Evolutionary conservation across 345 rosid species (phyloP), one percentile per base, ranked within the genome.

Genomic region (Tarenaya hassleriana): DNA sequence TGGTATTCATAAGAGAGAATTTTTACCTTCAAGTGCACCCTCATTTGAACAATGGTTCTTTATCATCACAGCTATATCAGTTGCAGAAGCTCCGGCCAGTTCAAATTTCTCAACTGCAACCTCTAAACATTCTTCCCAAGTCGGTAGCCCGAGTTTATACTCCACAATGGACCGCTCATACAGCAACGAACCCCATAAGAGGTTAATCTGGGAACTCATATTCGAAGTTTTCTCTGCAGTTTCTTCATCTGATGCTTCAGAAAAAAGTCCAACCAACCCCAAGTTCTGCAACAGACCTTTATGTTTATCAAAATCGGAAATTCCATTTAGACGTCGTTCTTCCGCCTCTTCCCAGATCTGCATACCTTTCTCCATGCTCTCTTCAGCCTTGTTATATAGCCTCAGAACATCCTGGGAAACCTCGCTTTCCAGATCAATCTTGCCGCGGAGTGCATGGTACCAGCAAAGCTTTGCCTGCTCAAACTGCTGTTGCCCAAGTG

Each of bases 61-160:
- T 71, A 88, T 73, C 97, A 88, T 92, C 50, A 92, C 95, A 57
- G 99, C 97, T 66, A 88, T 64, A 65, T 92, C 97, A 40, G 91
- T 88, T 10, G 90, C 75, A 69, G 99, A 81, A 70, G 99, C 97
- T 62, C 99, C 97, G 43, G 95, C 97, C 38, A 92, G 87, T 72
- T 86, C 94, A 76, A 92, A 92, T 57, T 92, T 92, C 77, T 88
- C 99, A 12, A 92, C 94, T 2, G 99, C 75, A 70, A 92, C 99
- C 74, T 92, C 97, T 35, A 92, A 69, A 56, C 98, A 92, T 76
- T 92, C 98, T 73, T 92, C 97, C 97, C 98, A 92, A 34, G 87
- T 83, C 47, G 97, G 94, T 17, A 92, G 63, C 69, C 76, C 94
- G 16, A 92, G 82, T 77, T 69, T 88, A 61, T 76, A 88, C 62